Base-by-base conservation (phyloP, 2,329 filamentous ascomycete genomes). In the Talaromyces rugulosus region DNA sequence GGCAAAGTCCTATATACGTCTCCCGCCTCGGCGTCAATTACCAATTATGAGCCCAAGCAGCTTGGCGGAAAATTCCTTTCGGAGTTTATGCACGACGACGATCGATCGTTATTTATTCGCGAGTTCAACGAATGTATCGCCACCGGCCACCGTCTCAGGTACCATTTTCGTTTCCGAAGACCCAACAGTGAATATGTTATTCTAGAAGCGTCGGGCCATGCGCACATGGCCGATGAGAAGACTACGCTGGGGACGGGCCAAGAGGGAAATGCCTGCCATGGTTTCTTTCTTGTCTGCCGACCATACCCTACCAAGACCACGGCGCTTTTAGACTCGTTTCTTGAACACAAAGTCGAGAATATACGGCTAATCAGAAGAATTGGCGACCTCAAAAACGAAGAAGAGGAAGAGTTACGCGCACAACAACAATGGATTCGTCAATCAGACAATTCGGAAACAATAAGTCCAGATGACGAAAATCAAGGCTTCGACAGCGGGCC, bases 271-370 rank as follows among this genome's bases (percentile, higher is more conserved):
- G 89, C 90, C 68, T 97, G 92, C 74, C 87, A 91, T 69, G 93
- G 93, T 42, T 91, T 97, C 68, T 97, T 97, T 74, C 90, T 98
- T 82, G 94, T 96, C 87, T 88, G 91, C 8, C 85, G 93, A 23
- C 91, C 91, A 1, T 96, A 97, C 74, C 92, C 92, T 5, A 96
- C 90, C 33, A 93, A 90, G 77, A 96, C 94, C 71, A 89, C 92
- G 1, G 86, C 85, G 3, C 82, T 97, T 11, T 82, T 97, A 23
- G 93, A 98, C 77, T 96, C 92, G 0, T 97, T 97, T 70, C 82
- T 98, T 31, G 94, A 98, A 74, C 93, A 97, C 79, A 97, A 97
- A 77, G 94, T 96, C 60, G 94, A 97, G 75, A 96, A 97, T 70
- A 92, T 96, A 78, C 86, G 93, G 4, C 77, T 98, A 56, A 87